These are phyloP conservation scores for Capsicum chinense DNA, from an alignment of 257 asterid species.

Conservation along the genomic window DNA sequence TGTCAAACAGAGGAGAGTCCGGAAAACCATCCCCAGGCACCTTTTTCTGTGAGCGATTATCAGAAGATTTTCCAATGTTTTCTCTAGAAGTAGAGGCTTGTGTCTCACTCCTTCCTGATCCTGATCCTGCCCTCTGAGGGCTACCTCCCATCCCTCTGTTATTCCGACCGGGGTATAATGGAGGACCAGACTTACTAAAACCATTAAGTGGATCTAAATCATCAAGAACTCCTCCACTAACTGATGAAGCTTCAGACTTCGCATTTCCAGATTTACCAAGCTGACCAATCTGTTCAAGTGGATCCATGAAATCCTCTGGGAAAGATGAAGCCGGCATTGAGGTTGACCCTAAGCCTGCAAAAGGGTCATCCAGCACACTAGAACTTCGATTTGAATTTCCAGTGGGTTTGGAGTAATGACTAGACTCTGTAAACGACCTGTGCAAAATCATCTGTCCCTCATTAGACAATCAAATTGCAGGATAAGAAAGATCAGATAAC, in stretches of 20 bases:
- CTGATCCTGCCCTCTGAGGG: slow-evolving; percentile 51
- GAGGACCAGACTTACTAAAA: slow-evolving; percentile 57
- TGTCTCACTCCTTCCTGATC: slow-evolving; percentile 35
- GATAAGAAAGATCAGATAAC: slow-evolving; percentile 6
- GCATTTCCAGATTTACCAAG: slow-evolving; percentile 63
- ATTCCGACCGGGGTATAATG: slow-evolving; percentile 63
- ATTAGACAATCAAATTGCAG: slow-evolving; percentile 24
- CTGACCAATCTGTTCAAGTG: slow-evolving; percentile 68
- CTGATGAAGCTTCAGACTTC: slow-evolving; percentile 59
- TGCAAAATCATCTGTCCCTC: slow-evolving; percentile 28
- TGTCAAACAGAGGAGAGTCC: slow-evolving; percentile 79
- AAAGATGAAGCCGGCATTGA: slow-evolving; percentile 58
- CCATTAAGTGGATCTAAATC: slow-evolving; percentile 75
- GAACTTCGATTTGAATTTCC: slow-evolving; percentile 53
- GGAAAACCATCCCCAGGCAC: slow-evolving; percentile 56
- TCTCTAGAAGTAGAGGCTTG: slow-evolving; percentile 56
- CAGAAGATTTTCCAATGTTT: slow-evolving; percentile 60
- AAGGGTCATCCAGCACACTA: slow-evolving; percentile 66
- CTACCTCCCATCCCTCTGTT: slow-evolving; percentile 57
- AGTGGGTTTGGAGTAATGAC: slow-evolving; percentile 61
- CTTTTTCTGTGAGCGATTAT: slow-evolving; percentile 53
- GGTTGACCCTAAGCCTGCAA: slow-evolving; percentile 69
- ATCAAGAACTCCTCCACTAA: slow-evolving; percentile 70
- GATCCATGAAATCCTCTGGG: slow-evolving; percentile 60
- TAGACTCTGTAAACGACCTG: slow-evolving; percentile 75